These are phyloP conservation scores for Cryptococcus maquisensis DNA, from an alignment of 1,284 basidiomycete species.

Conservation along the genomic window DNA sequence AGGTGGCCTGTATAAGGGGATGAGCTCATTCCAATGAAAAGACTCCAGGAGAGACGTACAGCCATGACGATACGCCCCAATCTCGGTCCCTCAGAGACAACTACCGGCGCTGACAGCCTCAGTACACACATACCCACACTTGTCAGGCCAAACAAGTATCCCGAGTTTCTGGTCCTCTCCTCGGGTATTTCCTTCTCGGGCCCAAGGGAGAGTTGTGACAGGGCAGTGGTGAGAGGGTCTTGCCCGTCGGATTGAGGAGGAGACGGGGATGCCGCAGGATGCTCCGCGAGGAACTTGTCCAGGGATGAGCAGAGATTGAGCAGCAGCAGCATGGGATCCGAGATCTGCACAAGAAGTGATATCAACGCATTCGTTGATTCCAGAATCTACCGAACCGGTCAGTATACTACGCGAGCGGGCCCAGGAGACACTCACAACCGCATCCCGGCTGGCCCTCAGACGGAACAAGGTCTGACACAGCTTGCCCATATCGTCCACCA, in stretches of 20 bases:
- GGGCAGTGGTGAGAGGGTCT: neutral
- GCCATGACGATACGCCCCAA: constrained; percentile 28
- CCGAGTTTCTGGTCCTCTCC: constrained; percentile 16
- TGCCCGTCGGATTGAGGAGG: neutral
- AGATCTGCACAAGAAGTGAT: constrained; percentile 33
- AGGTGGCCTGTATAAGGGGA: constrained; percentile 15
- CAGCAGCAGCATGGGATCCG: constrained; percentile 37
- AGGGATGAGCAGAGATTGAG: constrained; percentile 28
- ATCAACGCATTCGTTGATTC: constrained; percentile 42
- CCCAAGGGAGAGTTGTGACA: neutral
- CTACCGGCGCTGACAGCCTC: constrained; percentile 30
- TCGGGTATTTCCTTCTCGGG: constrained; percentile 7
- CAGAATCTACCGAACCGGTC: constrained; percentile 23
- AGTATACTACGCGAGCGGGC: neutral
- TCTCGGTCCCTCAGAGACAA: constrained; percentile 27
- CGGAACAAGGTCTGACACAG: constrained; percentile 36
- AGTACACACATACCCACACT: constrained; percentile 41
- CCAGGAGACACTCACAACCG: constrained; percentile 22
- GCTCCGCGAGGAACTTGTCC: constrained; percentile 18
- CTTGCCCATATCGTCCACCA: constrained; percentile 36
- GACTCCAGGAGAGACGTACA: constrained; percentile 15
- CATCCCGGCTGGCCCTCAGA: constrained; percentile 22
- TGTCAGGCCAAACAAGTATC: constrained; percentile 35
- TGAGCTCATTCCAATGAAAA: neutral
- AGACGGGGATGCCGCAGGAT: constrained; percentile 1